Conservation (phyloP, 306 rosid genomes). For the Leucaena leucocephala region DNA sequence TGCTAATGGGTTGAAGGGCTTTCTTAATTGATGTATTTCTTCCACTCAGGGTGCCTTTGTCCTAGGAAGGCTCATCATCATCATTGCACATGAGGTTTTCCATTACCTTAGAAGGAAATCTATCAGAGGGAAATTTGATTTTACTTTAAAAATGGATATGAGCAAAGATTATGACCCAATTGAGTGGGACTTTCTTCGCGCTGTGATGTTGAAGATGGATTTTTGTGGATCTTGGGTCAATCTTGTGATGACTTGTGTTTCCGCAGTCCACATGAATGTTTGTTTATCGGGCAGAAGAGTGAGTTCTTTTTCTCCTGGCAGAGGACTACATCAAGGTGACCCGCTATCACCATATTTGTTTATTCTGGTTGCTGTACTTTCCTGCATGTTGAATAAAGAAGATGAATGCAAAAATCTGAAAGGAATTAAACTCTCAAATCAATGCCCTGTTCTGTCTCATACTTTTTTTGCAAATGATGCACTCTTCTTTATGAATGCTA, state of each 20-base stretch:
- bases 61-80: too few relatives aligned
- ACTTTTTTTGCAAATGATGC: not conserved
- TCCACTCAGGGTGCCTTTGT: not conserved
- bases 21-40: not conserved
- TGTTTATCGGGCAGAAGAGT: not conserved
- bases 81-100: too few relatives aligned
- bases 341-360: not conserved
- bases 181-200: not conserved
- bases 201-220: too few relatives aligned
- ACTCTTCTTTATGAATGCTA: not conserved
- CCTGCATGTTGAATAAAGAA: too few relatives aligned
- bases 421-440: not conserved
- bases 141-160: not conserved
- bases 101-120: too few relatives aligned
- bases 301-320: fast-evolving
- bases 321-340: not conserved
- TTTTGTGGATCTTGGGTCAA: too few relatives aligned
- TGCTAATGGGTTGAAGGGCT: not conserved
- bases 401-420: fast-evolving
- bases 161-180: not conserved
- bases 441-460: not conserved
- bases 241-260: not conserved
- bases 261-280: not conserved
- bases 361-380: too few relatives aligned
- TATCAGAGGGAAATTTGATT: not conserved